A percentile compares a stretch with the other conserved stretches of the same genome.
These are phyloP conservation scores for Lentinula sp. DNA, from an alignment of 768 basidiomycete species.

Conservation along the genomic window DNA sequence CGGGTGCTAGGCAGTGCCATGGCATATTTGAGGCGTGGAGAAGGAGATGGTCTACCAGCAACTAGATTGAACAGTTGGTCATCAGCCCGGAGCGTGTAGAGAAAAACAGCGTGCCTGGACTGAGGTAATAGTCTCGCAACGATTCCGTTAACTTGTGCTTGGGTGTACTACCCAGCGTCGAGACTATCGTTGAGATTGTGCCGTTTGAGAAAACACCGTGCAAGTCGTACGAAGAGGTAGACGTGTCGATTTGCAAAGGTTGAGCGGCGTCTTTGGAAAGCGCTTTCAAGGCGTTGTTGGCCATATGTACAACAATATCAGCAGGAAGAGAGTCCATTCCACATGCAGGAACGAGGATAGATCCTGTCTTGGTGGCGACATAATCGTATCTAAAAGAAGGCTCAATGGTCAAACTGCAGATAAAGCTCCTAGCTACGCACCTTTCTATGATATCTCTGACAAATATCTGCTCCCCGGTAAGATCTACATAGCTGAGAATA, in stretches of 20 bases:
- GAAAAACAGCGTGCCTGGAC: conserved; percentile 28
- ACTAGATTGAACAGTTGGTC: conserved; percentile 7
- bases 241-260: conserved; percentile 38
- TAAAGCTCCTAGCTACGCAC: conserved; percentile 28
- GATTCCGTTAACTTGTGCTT: conserved; percentile 26
- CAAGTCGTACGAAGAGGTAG: conserved; percentile 46
- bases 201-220: conserved; percentile 59
- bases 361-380: conserved; percentile 58
- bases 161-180: conserved; percentile 30
- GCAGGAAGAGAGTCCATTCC: conserved; percentile 77
- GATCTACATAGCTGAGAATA: conserved; percentile 58
- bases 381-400: conserved; percentile 53
- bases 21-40: conserved; percentile 27
- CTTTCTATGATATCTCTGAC: conserved; percentile 52
- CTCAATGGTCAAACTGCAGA: conserved; percentile 9
- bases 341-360: conserved; percentile 75
- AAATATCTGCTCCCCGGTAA: conserved; percentile 71
- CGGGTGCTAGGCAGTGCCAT: conserved; percentile 30
- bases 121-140: conserved; percentile 26
- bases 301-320: conserved; percentile 62
- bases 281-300: conserved; percentile 62
- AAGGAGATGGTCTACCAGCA: conserved; percentile 16
- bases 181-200: conserved; percentile 41
- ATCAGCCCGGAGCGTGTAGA: background rate
- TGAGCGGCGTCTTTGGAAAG: conserved; percentile 16